Evolutionary conservation across 805 yeast genomes (phyloP).

Genomic region (Yamadazyma phyllophila): DNA sequence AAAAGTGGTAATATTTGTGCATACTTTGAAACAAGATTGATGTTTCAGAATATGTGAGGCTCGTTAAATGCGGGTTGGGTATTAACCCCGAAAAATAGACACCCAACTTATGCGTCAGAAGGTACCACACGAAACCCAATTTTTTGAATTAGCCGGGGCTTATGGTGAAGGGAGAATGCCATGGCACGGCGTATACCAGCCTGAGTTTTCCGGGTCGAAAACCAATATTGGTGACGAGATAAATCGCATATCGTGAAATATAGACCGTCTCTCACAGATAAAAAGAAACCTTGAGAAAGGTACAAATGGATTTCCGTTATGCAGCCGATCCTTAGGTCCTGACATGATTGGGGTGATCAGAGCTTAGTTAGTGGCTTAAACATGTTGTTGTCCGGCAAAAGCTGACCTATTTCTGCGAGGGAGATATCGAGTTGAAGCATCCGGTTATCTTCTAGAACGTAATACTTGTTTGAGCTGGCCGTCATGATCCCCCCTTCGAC

Average conservation of each 20-base stretch:
- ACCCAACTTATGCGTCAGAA: too few relatives aligned
- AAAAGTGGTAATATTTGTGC: background rate
- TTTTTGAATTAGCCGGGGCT: too few relatives aligned
- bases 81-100: background rate
- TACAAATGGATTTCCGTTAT: too few relatives aligned
- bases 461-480: conserved; percentile 25
- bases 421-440: conserved; percentile 52
- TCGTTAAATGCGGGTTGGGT: background rate
- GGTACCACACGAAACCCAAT: too few relatives aligned
- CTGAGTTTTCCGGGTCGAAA: too few relatives aligned
- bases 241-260: too few relatives aligned
- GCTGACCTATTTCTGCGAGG: conserved; percentile 47
- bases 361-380: conserved; percentile 9
- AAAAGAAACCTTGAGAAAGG: background rate
- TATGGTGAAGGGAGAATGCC: too few relatives aligned
- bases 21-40: conserved; percentile 1
- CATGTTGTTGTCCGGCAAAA: conserved; percentile 19
- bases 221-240: too few relatives aligned
- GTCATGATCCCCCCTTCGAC: conserved; percentile 35
- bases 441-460: conserved; percentile 43
- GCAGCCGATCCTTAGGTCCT: too few relatives aligned
- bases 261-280: too few relatives aligned
- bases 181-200: too few relatives aligned
- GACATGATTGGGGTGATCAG: background rate
- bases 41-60: background rate